Evolutionary conservation across 2,329 filamentous ascomycete species (phyloP), one percentile per base, ranked within the genome.

Genomic region (Neophaeococcomyces aloes): DNA sequence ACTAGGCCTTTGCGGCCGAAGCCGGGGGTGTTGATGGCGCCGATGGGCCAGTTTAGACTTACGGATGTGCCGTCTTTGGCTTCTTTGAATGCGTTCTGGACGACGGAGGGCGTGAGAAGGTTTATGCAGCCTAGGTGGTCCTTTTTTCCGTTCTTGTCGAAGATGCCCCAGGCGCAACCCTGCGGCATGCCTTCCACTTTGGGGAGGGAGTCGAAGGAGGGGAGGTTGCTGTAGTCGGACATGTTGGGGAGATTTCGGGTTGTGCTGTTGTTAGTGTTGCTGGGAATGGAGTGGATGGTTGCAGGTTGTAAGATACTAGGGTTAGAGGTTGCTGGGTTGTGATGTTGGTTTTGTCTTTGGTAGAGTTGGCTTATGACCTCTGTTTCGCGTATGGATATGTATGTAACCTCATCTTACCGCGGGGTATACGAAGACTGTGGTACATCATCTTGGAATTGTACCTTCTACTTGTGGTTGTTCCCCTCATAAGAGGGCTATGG

Each of bases 21-120:
- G 0, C 67, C 68, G 3, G 76, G 72, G 19, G 66, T 64, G 14
- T 65, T 61, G 0, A 74, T 74, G 0, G 71, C 61, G 44, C 72
- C 65, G 13, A 76, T 53, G 2, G 75, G 74, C 4, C 78, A 64
- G 48, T 78, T 71, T 27, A 76, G 61, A 10, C 71, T 66, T 1
- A 77, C 64, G 50, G 76, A 68, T 19, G 39, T 77, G 71, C n/a
- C 75, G 3, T 69, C 73, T 33, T 59, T 60, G 44, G 78, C 75
- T 51, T 77, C 72, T 31, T 29, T 34, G 2, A 69, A 60, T 2
- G 75, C 73, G 8, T 67, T 67, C 36, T 71, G 68, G 29, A 78
- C 73, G 11, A 74, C 64, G 3, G 64, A 58, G 0, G 74, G 73
- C 0, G 74, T 78, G n/a, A 77, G 61, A 7, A 78, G 67, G 45